Evolutionary conservation across 257 asterid species (phyloP).

Genomic region (Capsicum baccatum): DNA sequence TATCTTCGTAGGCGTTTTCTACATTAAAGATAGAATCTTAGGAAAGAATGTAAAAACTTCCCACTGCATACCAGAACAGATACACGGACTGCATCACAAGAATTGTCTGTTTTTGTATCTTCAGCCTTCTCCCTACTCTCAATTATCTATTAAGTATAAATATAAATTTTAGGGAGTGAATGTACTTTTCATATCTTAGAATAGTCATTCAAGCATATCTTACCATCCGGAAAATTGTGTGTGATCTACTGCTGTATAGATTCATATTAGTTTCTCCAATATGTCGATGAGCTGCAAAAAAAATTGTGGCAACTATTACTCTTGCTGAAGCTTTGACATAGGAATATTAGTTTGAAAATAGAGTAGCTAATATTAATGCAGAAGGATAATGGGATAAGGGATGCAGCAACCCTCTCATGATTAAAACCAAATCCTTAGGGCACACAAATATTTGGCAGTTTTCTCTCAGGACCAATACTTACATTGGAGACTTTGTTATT

Average conservation of each 20-base stretch:
- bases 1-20: not conserved
- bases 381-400: not conserved
- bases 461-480: conserved; percentile 20
- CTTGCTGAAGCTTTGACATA: not conserved
- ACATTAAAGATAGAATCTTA: conserved; percentile 14
- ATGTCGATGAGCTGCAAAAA: conserved; percentile 86
- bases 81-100: conserved; percentile 99
- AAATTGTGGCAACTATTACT: conserved; percentile 18
- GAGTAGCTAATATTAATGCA: conserved; percentile 23
- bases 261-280: conserved; percentile 99
- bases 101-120: conserved; percentile 55
- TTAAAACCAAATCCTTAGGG: conserved; percentile 13
- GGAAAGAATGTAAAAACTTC: conserved; percentile 34
- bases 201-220: conserved; percentile 34
- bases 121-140: conserved; percentile 91
- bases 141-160: conserved; percentile 57
- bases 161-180: conserved; percentile 29
- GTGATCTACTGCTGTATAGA: conserved; percentile 91
- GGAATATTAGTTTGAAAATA: conserved; percentile 5
- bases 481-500: conserved; percentile 3
- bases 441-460: not conserved
- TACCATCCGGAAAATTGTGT: conserved; percentile 98
- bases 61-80: conserved; percentile 79
- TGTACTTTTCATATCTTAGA: not conserved
- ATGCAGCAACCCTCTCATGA: not conserved